Base-by-base conservation (phyloP, 352 stramenopile genomes). In the Phytophthora sp. region DNA sequence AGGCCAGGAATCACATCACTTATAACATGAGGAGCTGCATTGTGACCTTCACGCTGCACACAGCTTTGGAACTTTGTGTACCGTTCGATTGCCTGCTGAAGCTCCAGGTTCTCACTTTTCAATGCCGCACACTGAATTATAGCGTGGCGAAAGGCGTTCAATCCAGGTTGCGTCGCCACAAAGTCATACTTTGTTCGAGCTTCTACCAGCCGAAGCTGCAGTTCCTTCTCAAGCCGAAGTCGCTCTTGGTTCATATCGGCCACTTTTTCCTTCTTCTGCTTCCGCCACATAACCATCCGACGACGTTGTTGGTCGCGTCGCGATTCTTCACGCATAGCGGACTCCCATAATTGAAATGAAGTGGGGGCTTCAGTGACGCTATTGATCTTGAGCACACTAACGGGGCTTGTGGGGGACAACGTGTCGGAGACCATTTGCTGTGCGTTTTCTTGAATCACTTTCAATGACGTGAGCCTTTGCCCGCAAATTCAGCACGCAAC, bases 231-330 rank as follows among this genome's bases (percentile, higher is more conserved):
- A 5, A 55, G 48, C 21, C 28, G 38, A 11, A 32, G 48, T 13
- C 48, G 48, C 18, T 55, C 48, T 17, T 55, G 31, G 13, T 27
- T 32, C 48, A 55, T n/a, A 9, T n/a, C 8, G 7, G n/a, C 13
- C 12, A 41, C 8, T 30, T 23, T 17, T 31, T 18, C 31, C 31
- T 54, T 54, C 31, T 55, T 55, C 31, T 44, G 32, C 8, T 12
- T 20, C 12, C 48, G 31, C 46, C 46, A 54, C 12, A 8, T 42
- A 12, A 35, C 20, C 48, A 55, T 55, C 48, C 48, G 48, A n/a
- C 28, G 3, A 18, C 48, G 48, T 17, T 55, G 32, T 15, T 35
- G 21, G 7, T 55, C 48, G 4, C 32, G 48, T 23, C 28, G 31
- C 32, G 6, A 45, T 12, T 55, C 8, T 15, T 43, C 32, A 8